Percentiles rank a stretch among this genome's conserved stretches.
Conservation (phyloP, 2,329 filamentous ascomycete genomes). For the Decorospora gaudefroyi region DNA sequence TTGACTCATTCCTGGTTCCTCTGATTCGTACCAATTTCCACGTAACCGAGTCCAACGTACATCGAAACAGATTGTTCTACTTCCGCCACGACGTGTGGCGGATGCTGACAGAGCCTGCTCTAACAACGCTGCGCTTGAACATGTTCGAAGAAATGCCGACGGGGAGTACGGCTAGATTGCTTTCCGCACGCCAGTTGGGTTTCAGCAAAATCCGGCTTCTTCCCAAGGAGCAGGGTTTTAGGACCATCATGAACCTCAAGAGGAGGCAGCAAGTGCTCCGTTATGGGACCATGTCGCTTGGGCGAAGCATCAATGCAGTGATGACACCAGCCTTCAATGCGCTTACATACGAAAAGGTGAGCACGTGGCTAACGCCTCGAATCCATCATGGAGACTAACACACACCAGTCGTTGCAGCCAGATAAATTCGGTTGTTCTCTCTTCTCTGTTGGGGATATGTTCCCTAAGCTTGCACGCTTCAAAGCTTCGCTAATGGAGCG, state of each 20-base stretch:
- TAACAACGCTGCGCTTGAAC: conserved; percentile 66
- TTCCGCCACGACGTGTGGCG: conserved; percentile 95
- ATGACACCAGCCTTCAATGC: conserved; percentile 75
- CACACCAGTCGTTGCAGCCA: conserved; percentile 48
- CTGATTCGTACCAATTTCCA: conserved; percentile 88
- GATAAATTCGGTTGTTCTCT: conserved; percentile 74
- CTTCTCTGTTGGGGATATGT: conserved; percentile 81
- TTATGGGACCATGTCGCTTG: conserved; percentile 60
- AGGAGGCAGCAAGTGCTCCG: conserved; percentile 61
- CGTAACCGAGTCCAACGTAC: conserved; percentile 83
- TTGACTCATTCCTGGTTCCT: conserved; percentile 89
- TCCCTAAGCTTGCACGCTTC: conserved; percentile 72
- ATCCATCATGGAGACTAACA: conserved; percentile 10
- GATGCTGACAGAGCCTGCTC: conserved; percentile 71
- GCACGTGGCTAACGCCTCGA: background rate
- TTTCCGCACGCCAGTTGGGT: conserved; percentile 69
- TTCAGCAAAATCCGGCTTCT: conserved; percentile 79
- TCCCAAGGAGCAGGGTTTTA: conserved; percentile 75
- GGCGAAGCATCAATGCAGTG: conserved; percentile 69
- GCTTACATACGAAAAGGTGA: conserved; percentile 77
- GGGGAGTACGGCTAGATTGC: conserved; percentile 59
- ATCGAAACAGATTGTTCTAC: conserved; percentile 84
- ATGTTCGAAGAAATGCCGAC: conserved; percentile 80
- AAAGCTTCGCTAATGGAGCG: conserved; percentile 55
- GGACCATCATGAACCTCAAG: conserved; percentile 86